Base-by-base conservation (phyloP, 768 basidiomycete species). In the Tylopilus cervinicoccineus region DNA sequence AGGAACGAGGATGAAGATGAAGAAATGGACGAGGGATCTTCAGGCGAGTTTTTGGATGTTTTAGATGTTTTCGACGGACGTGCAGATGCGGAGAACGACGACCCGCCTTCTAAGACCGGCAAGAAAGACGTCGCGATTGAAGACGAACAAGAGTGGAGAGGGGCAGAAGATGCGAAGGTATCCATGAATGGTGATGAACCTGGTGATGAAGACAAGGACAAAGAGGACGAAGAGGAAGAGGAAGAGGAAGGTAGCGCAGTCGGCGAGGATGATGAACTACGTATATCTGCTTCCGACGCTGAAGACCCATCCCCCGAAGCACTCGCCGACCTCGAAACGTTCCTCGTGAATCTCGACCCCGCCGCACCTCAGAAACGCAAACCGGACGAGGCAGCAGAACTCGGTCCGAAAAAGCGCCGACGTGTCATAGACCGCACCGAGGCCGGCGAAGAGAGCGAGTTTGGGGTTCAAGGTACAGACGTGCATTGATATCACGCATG, bases 371-470 rank as follows among this genome's bases (percentile, higher is more conserved):
- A 78, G 54, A 92, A 93, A 68, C 81, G 91, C 50, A 62, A 54
- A 46, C 59, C 56, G 5, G 67, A 61, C 8, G 56, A 57, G 13
- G 47, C 51, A 6, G n/a, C 28, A 5, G 64, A 62, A 13, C 53
- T 60, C 6, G 64, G 60, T 31, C 61, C 66, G 14, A 69, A 73
- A 43, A 87, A 85, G 61, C 80, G 88, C 29, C 65, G 73, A 10
- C 69, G 79, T 1, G 60, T 92, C 43, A 70, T 77, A 47, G 91
- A 93, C 59, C 78, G 78, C 43, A 91, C 84, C 3, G 86, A 89
- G 58, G 80, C 83, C 24, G 91, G 88, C 6, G 77, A 76, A 26
- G 93, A 93, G 62, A 83, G 82, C 57, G 91, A 93, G 59, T 94
- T 93, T 61, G 80, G 78, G 11, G 78, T 79, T 36, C 72, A 73